These are phyloP conservation scores for Phytophthora rubi DNA, from an alignment of 352 stramenopile species.

Conservation along the genomic window DNA sequence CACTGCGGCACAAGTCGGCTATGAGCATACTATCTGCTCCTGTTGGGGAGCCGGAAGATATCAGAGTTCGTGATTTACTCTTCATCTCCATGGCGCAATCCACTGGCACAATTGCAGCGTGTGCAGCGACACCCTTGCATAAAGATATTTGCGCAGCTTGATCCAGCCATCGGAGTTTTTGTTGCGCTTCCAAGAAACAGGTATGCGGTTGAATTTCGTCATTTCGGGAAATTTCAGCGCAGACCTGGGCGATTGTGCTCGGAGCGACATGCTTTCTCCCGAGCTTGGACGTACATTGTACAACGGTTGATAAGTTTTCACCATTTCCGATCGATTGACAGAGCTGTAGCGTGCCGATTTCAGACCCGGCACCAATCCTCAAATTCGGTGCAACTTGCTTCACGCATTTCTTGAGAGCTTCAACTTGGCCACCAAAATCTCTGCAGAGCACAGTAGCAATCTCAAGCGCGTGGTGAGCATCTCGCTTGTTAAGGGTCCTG, in stretches of 20 bases:
- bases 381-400: constrained; percentile 34
- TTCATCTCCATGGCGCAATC: constrained; percentile 42
- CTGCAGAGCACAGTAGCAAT: constrained; percentile 23
- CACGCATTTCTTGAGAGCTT: constrained; percentile 39
- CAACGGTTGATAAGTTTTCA: constrained; percentile 21
- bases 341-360: constrained; percentile 33
- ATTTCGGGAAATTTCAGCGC: constrained; percentile 22
- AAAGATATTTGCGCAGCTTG: constrained; percentile 32
- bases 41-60: constrained; percentile 10
- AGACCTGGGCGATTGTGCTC: constrained; percentile 39
- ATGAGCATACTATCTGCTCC: constrained; percentile 23
- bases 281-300: constrained; percentile 37
- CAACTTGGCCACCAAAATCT: constrained; percentile 23
- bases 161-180: constrained; percentile 62
- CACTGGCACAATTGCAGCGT: constrained; percentile 31
- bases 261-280: constrained; percentile 21
- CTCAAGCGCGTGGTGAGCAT: constrained; percentile 16
- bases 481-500: constrained; percentile 26
- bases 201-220: constrained; percentile 28
- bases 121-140: constrained; percentile 33
- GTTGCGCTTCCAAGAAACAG: constrained; percentile 53
- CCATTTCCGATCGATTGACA: constrained; percentile 27
- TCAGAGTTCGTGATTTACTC: constrained; percentile 1
- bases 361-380: constrained; percentile 3
- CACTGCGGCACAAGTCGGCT: constrained; percentile 35